Evolutionary conservation across 2,329 filamentous ascomycete genomes (phyloP).

Genomic region (Hypoxylon sp.): DNA sequence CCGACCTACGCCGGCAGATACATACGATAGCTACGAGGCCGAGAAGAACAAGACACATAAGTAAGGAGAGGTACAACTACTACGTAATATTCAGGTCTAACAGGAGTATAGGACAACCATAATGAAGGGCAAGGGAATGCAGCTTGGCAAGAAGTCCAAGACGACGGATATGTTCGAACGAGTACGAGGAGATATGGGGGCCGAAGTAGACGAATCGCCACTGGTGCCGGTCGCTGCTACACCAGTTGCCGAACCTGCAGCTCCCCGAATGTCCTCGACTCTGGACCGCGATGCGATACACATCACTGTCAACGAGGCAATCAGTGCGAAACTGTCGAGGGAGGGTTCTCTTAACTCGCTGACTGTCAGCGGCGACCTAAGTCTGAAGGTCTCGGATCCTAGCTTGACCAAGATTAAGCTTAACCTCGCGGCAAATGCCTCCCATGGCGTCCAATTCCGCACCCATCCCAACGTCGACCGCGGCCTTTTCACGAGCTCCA

Average conservation of each 20-base stretch:
- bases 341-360: conserved; percentile 90
- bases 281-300: conserved; percentile 87
- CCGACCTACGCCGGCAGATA: conserved; percentile 79
- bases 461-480: conserved; percentile 98
- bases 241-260: conserved; percentile 63
- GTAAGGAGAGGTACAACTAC: conserved; percentile 58
- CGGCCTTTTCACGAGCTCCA: conserved; percentile 82
- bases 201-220: conserved; percentile 82
- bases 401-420: conserved; percentile 93
- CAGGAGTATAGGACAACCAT: conserved; percentile 64
- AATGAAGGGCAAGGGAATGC: conserved; percentile 96
- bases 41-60: conserved; percentile 96
- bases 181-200: conserved; percentile 90
- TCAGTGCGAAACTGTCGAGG: conserved; percentile 87
- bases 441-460: conserved; percentile 88
- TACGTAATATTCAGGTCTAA: conserved; percentile 44
- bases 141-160: conserved; percentile 98
- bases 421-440: conserved; percentile 78
- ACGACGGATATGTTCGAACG: conserved; percentile 97
- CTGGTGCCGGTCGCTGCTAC: conserved; percentile 69
- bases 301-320: conserved; percentile 87
- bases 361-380: conserved; percentile 90
- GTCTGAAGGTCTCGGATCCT: conserved; percentile 88
- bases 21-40: conserved; percentile 93
- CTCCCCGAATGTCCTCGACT: conserved; percentile 72